phyloP scores from a whole-genome alignment of 2,329 filamentous ascomycete genomes.

The Pezicula radicicola region DNA sequence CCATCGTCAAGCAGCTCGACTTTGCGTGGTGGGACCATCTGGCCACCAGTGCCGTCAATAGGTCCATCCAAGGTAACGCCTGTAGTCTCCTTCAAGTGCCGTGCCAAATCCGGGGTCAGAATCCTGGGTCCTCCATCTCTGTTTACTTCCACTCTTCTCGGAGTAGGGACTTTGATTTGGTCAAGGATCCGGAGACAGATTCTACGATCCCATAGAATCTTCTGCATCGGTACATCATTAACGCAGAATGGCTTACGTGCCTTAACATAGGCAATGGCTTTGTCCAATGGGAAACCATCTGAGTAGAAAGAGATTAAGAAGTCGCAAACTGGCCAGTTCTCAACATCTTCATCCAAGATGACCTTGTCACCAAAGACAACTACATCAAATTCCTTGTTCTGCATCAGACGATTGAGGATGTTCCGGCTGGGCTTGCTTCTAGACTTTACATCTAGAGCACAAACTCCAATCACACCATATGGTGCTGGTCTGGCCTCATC shows the following conservation, averaged over 20 bases:
- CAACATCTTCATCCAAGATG: conserved; percentile 92
- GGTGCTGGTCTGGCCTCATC: conserved; percentile 61
- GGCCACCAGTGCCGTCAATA: conserved; percentile 61
- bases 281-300: conserved; percentile 93
- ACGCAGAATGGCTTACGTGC: conserved; percentile 94
- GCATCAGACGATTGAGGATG: conserved; percentile 88
- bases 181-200: conserved; percentile 87
- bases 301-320: conserved; percentile 98
- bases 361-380: conserved; percentile 99
- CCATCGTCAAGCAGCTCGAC: conserved; percentile 89
- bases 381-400: conserved; percentile 91
- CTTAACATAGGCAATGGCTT: conserved; percentile 93
- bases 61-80: conserved; percentile 72
- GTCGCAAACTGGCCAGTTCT: conserved; percentile 91
- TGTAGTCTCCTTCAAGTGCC: conserved; percentile 76
- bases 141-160: conserved; percentile 84
- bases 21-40: conserved; percentile 49
- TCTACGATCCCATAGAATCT: conserved; percentile 92
- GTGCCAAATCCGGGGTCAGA: conserved; percentile 74
- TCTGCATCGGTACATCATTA: conserved; percentile 96
- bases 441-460: conserved; percentile 92
- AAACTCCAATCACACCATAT: conserved; percentile 80
- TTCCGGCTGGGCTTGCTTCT: conserved; percentile 96
- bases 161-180: conserved; percentile 84
- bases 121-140: conserved; percentile 85